A percentile compares a stretch with the other conserved stretches of the same genome.
Evolutionary conservation across 768 basidiomycete species (phyloP).

Genomic region (Suillus clintonianus): DNA sequence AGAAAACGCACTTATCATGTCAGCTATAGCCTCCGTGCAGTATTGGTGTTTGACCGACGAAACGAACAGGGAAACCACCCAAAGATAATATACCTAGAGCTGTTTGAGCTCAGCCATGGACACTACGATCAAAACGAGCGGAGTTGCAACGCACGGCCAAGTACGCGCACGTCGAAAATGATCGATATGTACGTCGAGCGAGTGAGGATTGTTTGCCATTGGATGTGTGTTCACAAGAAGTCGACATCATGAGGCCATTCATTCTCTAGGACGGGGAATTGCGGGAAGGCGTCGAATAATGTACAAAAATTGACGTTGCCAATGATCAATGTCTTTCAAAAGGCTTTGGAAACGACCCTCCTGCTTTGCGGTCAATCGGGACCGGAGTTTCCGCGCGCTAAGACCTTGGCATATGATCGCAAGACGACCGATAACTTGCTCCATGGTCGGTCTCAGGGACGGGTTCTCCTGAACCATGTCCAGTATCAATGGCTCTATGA

Average conservation of each 20-base stretch:
- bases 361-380: constrained; percentile 11
- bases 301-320: constrained; percentile 9
- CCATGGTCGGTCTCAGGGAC: constrained; percentile 36
- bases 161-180: no score
- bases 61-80: no score
- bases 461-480: constrained; percentile 41
- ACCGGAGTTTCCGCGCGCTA: constrained; percentile 21
- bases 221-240: no score
- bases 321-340: constrained; percentile 10
- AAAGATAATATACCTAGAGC: no score
- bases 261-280: neutral
- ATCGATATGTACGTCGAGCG: no score
- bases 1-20: constrained; percentile 7
- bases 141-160: no score
- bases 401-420: constrained; percentile 22
- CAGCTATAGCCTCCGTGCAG: no score
- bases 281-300: neutral
- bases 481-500: constrained; percentile 13
- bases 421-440: constrained; percentile 37
- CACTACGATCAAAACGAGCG: no score
- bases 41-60: no score
- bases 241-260: no score
- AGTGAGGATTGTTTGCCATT: no score
- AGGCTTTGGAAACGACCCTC: neutral
- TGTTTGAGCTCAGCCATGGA: no score